These are phyloP conservation scores for Nemania sp. DNA, from an alignment of 2,329 filamentous ascomycete species.

Conservation along the genomic window DNA sequence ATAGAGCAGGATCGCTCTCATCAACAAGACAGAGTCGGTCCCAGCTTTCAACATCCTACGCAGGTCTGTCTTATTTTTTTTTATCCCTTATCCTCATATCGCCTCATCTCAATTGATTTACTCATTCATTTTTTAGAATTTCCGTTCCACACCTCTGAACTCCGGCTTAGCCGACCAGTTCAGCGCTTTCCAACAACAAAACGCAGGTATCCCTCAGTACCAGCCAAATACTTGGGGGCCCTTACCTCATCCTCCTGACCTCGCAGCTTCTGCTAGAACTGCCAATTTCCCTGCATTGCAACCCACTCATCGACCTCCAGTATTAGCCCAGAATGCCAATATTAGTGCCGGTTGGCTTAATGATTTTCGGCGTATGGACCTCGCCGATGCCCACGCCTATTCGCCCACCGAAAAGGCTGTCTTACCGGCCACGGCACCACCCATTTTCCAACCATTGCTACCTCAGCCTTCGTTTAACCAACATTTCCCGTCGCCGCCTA, in stretches of 20 bases:
- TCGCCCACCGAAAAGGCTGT: conserved; percentile 4
- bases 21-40: conserved; percentile 75
- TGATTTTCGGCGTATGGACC: conserved; percentile 62
- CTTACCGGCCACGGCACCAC: not conserved
- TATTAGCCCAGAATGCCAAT: conserved; percentile 29
- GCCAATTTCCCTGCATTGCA: conserved; percentile 1
- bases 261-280: conserved; percentile 7
- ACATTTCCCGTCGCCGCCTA: conserved; percentile 12
- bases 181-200: conserved; percentile 38
- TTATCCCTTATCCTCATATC: too few relatives aligned
- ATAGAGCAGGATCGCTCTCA: conserved; percentile 74
- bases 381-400: conserved; percentile 23
- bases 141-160: conserved; percentile 39
- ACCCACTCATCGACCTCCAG: conserved; percentile 1
- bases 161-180: conserved; percentile 36
- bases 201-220: conserved; percentile 32
- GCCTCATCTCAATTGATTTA: not conserved
- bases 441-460: not conserved
- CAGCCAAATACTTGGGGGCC: not conserved
- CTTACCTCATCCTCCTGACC: not conserved
- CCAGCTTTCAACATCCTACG: conserved; percentile 26
- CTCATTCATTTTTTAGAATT: conserved; percentile 40
- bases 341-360: conserved; percentile 51
- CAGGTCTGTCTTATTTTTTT: conserved; percentile 46
- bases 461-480: not conserved